Evolutionary conservation across 192 early-diverging fungal genomes (phyloP).

Genomic region (Paraglomus occultum): DNA sequence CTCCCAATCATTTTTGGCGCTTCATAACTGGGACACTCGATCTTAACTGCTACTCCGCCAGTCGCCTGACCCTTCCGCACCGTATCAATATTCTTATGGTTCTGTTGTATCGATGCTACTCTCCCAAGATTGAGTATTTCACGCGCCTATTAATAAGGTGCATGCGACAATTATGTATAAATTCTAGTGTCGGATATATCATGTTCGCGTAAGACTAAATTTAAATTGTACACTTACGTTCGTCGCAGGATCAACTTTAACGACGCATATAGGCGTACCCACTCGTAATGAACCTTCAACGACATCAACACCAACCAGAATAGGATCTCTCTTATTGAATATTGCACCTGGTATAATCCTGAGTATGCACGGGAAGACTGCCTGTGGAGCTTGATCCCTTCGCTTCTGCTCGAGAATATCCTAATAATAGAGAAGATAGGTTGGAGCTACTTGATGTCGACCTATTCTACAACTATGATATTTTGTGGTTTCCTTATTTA

Average conservation of each 20-base stretch:
- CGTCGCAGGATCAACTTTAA: constrained; percentile 70
- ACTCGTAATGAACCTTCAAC: constrained; percentile 82
- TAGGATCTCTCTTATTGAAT: constrained; percentile 95
- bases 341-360: constrained; percentile 84
- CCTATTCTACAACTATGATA: no score
- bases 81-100: constrained; percentile 79
- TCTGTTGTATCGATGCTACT: constrained; percentile 89
- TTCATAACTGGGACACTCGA: constrained; percentile 83
- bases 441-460: background rate
- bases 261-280: constrained; percentile 92
- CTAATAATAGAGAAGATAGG: constrained; percentile 35
- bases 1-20: constrained; percentile 89
- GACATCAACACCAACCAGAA: constrained; percentile 96
- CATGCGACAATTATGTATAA: background rate
- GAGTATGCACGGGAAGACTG: constrained; percentile 95
- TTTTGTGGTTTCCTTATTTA: background rate
- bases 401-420: constrained; percentile 82
- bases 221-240: constrained; percentile 28
- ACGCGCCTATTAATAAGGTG: constrained; percentile 42
- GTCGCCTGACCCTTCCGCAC: constrained; percentile 80
- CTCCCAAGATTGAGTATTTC: constrained; percentile 79
- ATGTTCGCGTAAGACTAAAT: background rate
- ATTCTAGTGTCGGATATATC: constrained; percentile 8
- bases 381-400: constrained; percentile 81
- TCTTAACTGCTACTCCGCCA: constrained; percentile 87